phyloP scores from a whole-genome alignment of 352 stramenopile species.

The Phytophthora constricta region DNA sequence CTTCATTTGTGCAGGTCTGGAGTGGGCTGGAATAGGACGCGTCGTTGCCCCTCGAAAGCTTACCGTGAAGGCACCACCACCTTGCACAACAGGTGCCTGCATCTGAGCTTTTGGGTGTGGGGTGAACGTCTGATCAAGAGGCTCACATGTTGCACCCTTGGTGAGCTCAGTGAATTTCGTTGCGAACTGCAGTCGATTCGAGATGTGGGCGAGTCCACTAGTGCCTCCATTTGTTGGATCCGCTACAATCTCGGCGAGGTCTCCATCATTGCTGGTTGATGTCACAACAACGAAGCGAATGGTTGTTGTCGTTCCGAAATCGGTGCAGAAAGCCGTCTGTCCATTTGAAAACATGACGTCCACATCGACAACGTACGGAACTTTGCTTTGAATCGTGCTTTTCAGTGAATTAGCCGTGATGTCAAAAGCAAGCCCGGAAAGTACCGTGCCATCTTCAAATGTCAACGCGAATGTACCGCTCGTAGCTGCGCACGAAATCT shows the following conservation, averaged over 20 bases:
- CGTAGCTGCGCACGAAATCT: conserved; percentile 66
- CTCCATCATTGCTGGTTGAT: conserved; percentile 52
- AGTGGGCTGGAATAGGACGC: conserved; percentile 60
- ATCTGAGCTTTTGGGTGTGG: conserved; percentile 53
- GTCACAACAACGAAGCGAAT: conserved; percentile 72
- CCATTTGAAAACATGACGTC: conserved; percentile 54
- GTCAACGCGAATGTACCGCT: conserved; percentile 73
- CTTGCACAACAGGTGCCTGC: conserved; percentile 40
- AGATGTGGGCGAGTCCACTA: conserved; percentile 63
- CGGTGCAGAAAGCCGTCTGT: conserved; percentile 49
- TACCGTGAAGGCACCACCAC: conserved; percentile 61
- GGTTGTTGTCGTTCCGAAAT: conserved; percentile 58
- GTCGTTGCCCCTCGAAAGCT: conserved; percentile 73
- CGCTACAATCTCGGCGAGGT: conserved; percentile 52
- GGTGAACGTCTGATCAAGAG: conserved; percentile 61
- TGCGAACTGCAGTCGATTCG: conserved; percentile 66
- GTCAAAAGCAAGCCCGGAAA: conserved; percentile 53
- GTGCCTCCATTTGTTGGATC: conserved; percentile 61
- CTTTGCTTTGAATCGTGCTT: conserved; percentile 44
- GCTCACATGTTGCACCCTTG: conserved; percentile 55
- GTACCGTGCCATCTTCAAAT: conserved; percentile 61
- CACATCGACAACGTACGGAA: conserved; percentile 69
- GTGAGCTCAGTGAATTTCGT: conserved; percentile 58
- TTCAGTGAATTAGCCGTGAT: conserved; percentile 51
- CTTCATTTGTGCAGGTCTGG: conserved; percentile 40